Evolutionary conservation across 202 grass and related monocot species (phyloP).

Genomic region (Setaria viridis): DNA sequence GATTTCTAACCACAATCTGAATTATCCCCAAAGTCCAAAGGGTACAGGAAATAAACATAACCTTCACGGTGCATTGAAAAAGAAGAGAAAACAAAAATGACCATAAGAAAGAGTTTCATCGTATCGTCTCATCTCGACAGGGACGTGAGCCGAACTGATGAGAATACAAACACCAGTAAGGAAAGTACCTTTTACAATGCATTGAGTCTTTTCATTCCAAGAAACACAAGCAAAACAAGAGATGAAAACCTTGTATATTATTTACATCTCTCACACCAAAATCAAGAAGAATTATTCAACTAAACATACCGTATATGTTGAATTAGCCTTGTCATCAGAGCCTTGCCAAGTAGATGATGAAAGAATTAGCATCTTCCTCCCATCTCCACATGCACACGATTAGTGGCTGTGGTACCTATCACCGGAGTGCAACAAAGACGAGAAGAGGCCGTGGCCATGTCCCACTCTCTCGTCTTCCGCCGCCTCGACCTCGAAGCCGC

Average conservation of each 20-base stretch:
- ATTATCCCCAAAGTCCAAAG: background rate
- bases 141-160: constrained; percentile 1
- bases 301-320: constrained; percentile 11
- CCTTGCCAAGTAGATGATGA: background rate
- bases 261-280: constrained; percentile 28
- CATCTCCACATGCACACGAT: background rate
- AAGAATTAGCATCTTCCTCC: background rate
- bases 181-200: background rate
- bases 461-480: background rate
- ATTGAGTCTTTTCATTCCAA: background rate
- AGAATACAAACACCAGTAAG: background rate
- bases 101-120: constrained; percentile 12
- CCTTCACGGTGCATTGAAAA: background rate
- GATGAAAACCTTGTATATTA: constrained; percentile 16
- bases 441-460: constrained; percentile 26
- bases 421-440: constrained; percentile 26
- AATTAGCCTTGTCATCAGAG: background rate
- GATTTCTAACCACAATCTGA: background rate
- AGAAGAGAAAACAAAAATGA: background rate
- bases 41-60: background rate
- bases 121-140: constrained; percentile 38
- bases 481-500: background rate
- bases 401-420: constrained; percentile 33
- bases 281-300: background rate
- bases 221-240: background rate